Evolutionary conservation across 768 basidiomycete species (phyloP), one percentile per base, ranked within the genome.

Genomic region (Roridomyces roridus): DNA sequence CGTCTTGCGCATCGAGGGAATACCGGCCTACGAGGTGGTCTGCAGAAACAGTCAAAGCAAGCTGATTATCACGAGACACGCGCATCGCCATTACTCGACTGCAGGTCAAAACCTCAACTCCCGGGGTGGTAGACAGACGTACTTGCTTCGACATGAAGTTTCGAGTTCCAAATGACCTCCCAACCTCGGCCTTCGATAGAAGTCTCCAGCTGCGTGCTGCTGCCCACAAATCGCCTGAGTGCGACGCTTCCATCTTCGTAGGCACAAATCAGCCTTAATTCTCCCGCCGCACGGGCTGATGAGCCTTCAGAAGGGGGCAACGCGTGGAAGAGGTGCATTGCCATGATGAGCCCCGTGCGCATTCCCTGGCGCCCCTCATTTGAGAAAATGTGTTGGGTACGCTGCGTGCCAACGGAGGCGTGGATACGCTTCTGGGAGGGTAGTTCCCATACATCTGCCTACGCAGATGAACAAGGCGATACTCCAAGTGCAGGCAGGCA

Each of bases 71-170:
- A 20, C 70, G 73, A 7, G 89, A 85, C 1, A 94, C 86, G 0
- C 85, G 72, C 89, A 94, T 90, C 4, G 88, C 88, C 93, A 96
- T 95, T 46, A 96, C 94, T n/a, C n/a, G n/a, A n/a, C n/a, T n/a
- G n/a, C n/a, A n/a, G n/a, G n/a, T n/a, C n/a, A n/a, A n/a, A n/a
- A n/a, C n/a, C n/a, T n/a, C n/a, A n/a, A n/a, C n/a, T n/a, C n/a
- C n/a, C n/a, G n/a, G n/a, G n/a, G n/a, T n/a, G n/a, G n/a, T n/a
- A n/a, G n/a, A 20, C 39, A 44, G 10, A 72, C 84, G 10, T 55
- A 92, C 92, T 81, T 4, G 91, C 84, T 69, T 94, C 92, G n/a
- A n/a, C n/a, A n/a, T n/a, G n/a, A 10, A 85, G 64, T 65, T 84
- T 88, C 21, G 72, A 69, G 28, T 72, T 80, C 92, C 92, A 94